These are phyloP conservation scores for Pyrenophora graminea DNA, from an alignment of 2,329 filamentous ascomycete species.

Conservation along the genomic window DNA sequence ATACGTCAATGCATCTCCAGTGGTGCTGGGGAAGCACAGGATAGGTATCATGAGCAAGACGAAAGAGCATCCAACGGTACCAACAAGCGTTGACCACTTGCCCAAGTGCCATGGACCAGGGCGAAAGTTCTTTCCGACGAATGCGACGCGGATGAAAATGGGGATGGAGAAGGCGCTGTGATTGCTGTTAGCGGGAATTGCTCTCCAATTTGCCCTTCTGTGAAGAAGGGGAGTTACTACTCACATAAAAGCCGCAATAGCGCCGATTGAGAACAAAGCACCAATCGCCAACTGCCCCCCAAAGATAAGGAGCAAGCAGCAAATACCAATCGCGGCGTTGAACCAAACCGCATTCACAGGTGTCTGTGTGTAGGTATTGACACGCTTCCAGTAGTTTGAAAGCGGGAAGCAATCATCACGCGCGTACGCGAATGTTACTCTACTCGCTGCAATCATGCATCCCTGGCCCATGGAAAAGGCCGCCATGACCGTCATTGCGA, in stretches of 20 bases:
- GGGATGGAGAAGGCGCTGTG: slow-evolving; percentile 57
- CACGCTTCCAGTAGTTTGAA: slow-evolving; percentile 61
- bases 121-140: slow-evolving; percentile 66
- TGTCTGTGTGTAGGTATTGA: slow-evolving; percentile 65
- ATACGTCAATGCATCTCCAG: slow-evolving; percentile 59
- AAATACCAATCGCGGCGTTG: slow-evolving; percentile 63
- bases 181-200: background rate
- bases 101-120: slow-evolving; percentile 72
- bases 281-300: slow-evolving; percentile 66
- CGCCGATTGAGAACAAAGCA: slow-evolving; percentile 72
- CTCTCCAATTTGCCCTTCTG: no score
- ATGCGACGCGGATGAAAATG: slow-evolving; percentile 62
- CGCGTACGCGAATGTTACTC: slow-evolving; percentile 74
- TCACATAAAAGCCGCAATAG: slow-evolving; percentile 66
- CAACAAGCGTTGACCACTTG: slow-evolving; percentile 61
- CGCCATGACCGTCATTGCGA: slow-evolving; percentile 69
- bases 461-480: slow-evolving; percentile 75
- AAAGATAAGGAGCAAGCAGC: slow-evolving; percentile 67
- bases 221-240: slow-evolving; percentile 6
- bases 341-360: slow-evolving; percentile 74
- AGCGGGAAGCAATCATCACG: slow-evolving; percentile 72
- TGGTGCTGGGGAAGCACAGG: slow-evolving; percentile 65
- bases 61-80: slow-evolving; percentile 61
- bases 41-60: slow-evolving; percentile 70
- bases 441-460: slow-evolving; percentile 69